These are phyloP conservation scores for Sarocladium kiliense DNA, from an alignment of 2,329 filamentous ascomycete genomes.

Conservation along the genomic window DNA sequence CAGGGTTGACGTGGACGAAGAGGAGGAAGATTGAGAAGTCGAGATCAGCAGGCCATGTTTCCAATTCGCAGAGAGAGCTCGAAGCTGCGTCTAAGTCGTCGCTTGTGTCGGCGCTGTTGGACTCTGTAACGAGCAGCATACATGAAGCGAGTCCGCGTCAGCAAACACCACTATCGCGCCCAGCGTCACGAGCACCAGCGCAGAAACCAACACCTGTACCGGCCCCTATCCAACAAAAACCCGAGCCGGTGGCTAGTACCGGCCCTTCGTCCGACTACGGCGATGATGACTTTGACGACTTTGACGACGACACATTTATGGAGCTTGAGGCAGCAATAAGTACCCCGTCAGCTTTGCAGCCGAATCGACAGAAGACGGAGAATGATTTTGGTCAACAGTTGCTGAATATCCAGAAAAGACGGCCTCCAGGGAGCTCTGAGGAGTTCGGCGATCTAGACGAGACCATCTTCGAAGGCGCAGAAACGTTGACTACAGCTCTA, in stretches of 20 bases:
- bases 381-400: neutral
- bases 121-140: constrained; percentile 56
- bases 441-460: constrained; percentile 66
- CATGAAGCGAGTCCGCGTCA: constrained; percentile 33
- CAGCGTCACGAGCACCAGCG: constrained; percentile 35
- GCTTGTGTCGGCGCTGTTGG: constrained; percentile 58
- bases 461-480: constrained; percentile 48
- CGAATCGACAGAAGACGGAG: neutral
- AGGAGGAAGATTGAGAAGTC: constrained; percentile 53
- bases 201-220: constrained; percentile 10
- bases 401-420: neutral
- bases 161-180: constrained; percentile 19
- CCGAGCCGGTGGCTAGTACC: neutral
- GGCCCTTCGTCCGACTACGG: constrained; percentile 42
- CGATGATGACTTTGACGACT: constrained; percentile 56
- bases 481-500: constrained; percentile 17
- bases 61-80: constrained; percentile 31
- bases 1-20: constrained; percentile 68
- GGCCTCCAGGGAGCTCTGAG: constrained; percentile 21
- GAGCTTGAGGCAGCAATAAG: constrained; percentile 43
- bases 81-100: constrained; percentile 50
- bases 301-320: constrained; percentile 56
- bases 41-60: constrained; percentile 29
- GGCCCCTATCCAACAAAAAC: neutral
- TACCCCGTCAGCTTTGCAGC: constrained; percentile 17